Evolutionary conservation across 352 stramenopile genomes (phyloP).

Genomic region (Phytopythium helicoides): DNA sequence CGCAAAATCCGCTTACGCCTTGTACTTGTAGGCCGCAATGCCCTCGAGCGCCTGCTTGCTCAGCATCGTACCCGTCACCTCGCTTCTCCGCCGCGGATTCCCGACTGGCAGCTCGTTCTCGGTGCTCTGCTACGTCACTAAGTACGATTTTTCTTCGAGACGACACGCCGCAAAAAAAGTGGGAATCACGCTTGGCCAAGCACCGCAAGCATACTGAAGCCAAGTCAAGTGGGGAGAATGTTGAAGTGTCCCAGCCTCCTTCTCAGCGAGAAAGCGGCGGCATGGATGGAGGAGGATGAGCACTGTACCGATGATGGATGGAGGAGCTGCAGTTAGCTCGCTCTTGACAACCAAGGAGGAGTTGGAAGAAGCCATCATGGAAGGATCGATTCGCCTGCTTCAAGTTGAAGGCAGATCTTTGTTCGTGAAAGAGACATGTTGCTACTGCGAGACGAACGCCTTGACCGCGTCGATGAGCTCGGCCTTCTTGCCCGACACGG

Average conservation of each 20-base stretch:
- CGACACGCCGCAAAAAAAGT: not conserved
- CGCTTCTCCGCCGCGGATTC: not conserved
- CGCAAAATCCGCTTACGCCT: constrained; percentile 46
- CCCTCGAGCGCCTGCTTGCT: constrained; percentile 75
- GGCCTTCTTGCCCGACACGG: constrained; percentile 50
- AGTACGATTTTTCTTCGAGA: not conserved
- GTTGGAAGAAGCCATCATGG: too few relatives aligned
- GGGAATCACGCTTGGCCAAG: not conserved
- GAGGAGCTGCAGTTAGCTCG: too few relatives aligned
- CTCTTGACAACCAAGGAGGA: too few relatives aligned
- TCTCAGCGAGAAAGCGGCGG: not conserved
- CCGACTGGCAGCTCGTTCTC: not conserved
- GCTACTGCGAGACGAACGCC: constrained; percentile 41
- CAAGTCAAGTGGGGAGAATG: not conserved
- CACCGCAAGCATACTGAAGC: not conserved
- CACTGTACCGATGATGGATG: too few relatives aligned
- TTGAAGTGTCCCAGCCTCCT: constrained; percentile 4
- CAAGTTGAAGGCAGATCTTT: too few relatives aligned
- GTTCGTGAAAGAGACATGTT: too few relatives aligned
- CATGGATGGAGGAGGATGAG: too few relatives aligned
- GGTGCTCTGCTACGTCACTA: not conserved
- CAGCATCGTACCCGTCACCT: constrained; percentile 37
- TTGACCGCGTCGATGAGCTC: constrained; percentile 57
- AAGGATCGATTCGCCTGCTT: too few relatives aligned
- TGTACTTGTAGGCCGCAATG: constrained; percentile 88